These are phyloP conservation scores for Glycine soja DNA, from an alignment of 306 rosid genomes.

Conservation along the genomic window DNA sequence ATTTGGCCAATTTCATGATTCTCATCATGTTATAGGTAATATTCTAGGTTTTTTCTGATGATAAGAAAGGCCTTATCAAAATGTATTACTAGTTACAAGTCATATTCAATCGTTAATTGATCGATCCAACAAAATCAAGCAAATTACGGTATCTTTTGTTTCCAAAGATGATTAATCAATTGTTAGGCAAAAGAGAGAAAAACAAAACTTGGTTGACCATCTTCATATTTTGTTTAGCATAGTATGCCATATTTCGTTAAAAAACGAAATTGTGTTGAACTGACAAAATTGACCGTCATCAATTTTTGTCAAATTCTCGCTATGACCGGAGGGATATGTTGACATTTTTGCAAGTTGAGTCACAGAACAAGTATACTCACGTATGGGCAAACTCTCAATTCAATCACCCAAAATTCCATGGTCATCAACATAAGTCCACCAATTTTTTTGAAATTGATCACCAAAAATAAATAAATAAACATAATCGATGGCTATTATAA, in stretches of 20 bases:
- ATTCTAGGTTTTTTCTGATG: too few relatives aligned
- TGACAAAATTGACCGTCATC: neutral
- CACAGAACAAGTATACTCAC: neutral
- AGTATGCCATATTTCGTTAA: too few relatives aligned
- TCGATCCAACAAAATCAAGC: conserved; percentile 35
- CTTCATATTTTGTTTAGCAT: too few relatives aligned
- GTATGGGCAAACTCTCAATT: neutral
- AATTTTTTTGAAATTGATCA: neutral
- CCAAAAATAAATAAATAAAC: neutral
- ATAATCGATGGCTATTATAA: neutral
- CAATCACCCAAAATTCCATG: neutral
- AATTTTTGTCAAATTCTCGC: neutral
- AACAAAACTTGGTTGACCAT: neutral
- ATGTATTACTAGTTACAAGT: neutral
- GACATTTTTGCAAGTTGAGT: conserved; percentile 2
- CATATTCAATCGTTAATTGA: neutral
- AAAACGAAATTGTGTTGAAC: neutral
- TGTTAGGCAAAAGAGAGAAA: neutral
- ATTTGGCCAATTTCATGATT: too few relatives aligned
- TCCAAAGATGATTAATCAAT: neutral
- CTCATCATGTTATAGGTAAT: too few relatives aligned
- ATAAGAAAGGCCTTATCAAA: neutral
- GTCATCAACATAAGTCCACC: neutral
- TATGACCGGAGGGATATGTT: neutral
- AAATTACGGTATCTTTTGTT: conserved; percentile 32